A percentile compares a stretch with the other conserved stretches of the same genome.
Evolutionary conservation across 2,329 filamentous ascomycete genomes (phyloP).

Genomic region (Zelopaecilomyces penicillatus): DNA sequence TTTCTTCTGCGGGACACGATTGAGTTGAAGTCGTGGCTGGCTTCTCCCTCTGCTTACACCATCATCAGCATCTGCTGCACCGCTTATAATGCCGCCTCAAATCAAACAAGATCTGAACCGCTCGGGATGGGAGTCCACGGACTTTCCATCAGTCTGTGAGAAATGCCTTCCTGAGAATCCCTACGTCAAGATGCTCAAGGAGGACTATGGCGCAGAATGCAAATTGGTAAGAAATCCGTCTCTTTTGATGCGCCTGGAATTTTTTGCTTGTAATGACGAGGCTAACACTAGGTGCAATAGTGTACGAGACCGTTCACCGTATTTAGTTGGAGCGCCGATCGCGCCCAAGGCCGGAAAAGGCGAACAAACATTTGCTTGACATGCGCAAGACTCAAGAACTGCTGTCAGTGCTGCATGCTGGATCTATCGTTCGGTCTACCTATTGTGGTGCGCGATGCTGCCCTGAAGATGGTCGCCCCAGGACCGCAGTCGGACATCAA

Average conservation of each 20-base stretch:
- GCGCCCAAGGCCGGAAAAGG: conserved; percentile 79
- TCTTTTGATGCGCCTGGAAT: not conserved
- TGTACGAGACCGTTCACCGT: conserved; percentile 95
- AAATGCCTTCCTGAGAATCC: conserved; percentile 93
- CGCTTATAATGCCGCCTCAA: conserved; percentile 63
- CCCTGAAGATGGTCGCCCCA: conserved; percentile 93
- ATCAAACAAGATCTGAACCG: conserved; percentile 95
- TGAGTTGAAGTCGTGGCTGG: not conserved
- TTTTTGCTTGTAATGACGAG: not conserved
- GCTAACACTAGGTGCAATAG: conserved; percentile 15
- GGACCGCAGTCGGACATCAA: conserved; percentile 90
- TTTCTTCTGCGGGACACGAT: too few species aligned
- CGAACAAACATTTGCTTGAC: conserved; percentile 93
- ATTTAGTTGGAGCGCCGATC: conserved; percentile 90
- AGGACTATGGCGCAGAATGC: conserved; percentile 85
- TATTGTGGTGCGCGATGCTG: conserved; percentile 89
- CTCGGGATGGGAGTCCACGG: conserved; percentile 90
- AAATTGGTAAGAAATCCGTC: conserved; percentile 41
- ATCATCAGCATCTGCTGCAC: not conserved
- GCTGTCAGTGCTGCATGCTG: conserved; percentile 98
- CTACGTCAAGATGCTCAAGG: conserved; percentile 98
- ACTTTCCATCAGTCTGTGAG: conserved; percentile 84
- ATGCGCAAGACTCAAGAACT: conserved; percentile 95
- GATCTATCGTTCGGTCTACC: conserved; percentile 93
- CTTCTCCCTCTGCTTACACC: not conserved